Evolutionary conservation across 2,329 filamentous ascomycete species (phyloP).

Genomic region (Emydomyces testavorans): DNA sequence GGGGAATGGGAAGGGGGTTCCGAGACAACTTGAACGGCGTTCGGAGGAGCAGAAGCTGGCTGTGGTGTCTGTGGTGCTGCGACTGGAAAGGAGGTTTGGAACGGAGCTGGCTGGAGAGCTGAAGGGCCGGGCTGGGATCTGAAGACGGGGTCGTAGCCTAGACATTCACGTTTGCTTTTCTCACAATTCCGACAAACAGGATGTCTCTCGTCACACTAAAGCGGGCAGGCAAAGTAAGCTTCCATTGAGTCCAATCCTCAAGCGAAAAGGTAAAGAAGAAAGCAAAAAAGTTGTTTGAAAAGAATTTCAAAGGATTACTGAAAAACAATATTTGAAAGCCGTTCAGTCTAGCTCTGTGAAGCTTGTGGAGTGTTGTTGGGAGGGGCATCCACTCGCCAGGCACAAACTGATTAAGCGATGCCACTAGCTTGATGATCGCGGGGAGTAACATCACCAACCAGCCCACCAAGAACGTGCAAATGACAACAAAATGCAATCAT

Average conservation of each 20-base stretch:
- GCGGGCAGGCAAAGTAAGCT: constrained; percentile 15
- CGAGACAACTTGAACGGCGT: neutral
- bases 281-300: too few species aligned
- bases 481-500: constrained; percentile 5
- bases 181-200: constrained; percentile 67
- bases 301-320: too few species aligned
- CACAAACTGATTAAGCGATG: constrained; percentile 15
- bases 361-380: neutral
- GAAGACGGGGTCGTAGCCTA: constrained; percentile 58
- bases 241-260: neutral
- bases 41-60: constrained; percentile 17
- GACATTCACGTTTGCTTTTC: constrained; percentile 56
- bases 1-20: constrained; percentile 11
- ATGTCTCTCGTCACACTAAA: constrained; percentile 88
- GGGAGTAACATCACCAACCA: too few species aligned
- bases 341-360: constrained; percentile 5
- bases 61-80: constrained; percentile 33
- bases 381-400: neutral
- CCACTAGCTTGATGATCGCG: constrained; percentile 11
- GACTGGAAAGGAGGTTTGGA: constrained; percentile 31
- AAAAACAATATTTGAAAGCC: too few species aligned
- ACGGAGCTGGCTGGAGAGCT: constrained; percentile 52
- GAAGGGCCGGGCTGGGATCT: constrained; percentile 60
- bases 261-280: too few species aligned
- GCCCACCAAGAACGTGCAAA: too few species aligned